Percentiles rank a stretch among this genome's conserved stretches.
Evolutionary conservation across 352 stramenopile species (phyloP).

Genomic region (Pythium phragmiticola): DNA sequence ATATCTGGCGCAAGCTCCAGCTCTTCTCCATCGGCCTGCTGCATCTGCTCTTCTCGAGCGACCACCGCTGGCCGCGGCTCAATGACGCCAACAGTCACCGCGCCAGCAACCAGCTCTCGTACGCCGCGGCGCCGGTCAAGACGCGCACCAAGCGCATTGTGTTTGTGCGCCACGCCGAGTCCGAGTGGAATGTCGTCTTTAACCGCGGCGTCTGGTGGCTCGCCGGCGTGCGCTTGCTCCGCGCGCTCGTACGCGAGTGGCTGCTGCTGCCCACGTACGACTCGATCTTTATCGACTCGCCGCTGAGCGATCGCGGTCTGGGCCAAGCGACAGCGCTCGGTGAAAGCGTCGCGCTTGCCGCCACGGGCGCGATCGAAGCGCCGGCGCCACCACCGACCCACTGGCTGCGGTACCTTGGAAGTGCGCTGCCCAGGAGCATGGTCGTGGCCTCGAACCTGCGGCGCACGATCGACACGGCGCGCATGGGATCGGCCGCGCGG

Average conservation of each 20-base stretch:
- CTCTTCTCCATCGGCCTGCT: constrained; percentile 58
- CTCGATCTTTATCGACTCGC: constrained; percentile 86
- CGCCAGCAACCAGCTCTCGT: not conserved
- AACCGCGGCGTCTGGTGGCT: constrained; percentile 66
- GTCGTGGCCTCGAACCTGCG: constrained; percentile 76
- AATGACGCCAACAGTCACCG: not conserved
- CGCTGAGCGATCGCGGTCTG: constrained; percentile 58
- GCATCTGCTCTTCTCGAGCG: constrained; percentile 75
- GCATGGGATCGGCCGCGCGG: constrained; percentile 64
- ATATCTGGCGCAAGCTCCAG: constrained; percentile 64
- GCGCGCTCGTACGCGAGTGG: constrained; percentile 62
- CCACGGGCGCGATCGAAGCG: constrained; percentile 19
- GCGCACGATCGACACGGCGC: constrained; percentile 75
- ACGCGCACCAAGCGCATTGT: constrained; percentile 56
- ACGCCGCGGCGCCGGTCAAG: not conserved
- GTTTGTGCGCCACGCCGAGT: constrained; percentile 87
- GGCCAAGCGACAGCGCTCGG: constrained; percentile 60
- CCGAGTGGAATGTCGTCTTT: constrained; percentile 88
- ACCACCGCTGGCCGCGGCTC: constrained; percentile 43
- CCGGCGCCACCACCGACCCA: constrained; percentile 17
- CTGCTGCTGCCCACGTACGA: constrained; percentile 60
- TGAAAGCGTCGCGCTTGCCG: constrained; percentile 37
- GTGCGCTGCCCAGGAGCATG: constrained; percentile 47
- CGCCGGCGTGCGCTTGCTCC: constrained; percentile 46
- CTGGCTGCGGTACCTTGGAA: constrained; percentile 50